Base-by-base conservation (phyloP, 2,329 filamentous ascomycete genomes). In the Aspergillus fumigatus region DNA sequence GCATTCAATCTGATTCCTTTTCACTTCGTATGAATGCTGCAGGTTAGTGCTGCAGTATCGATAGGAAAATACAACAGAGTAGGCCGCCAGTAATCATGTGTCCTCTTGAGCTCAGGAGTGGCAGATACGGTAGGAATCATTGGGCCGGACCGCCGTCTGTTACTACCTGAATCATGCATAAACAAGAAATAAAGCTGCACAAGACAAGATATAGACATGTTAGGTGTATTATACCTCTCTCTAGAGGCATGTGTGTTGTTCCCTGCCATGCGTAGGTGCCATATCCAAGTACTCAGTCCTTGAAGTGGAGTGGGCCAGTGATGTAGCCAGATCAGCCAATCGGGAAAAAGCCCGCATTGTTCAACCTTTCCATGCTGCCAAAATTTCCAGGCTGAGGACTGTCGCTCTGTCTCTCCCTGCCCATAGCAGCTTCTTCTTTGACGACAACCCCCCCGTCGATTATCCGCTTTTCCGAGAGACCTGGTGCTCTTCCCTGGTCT, bases 271-370 rank as follows among this genome's bases (percentile, higher is more conserved):
- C 32, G 19, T 23, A 19, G 8, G 21, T 45, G 41, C 19, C 40
- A 43, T 19, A 32, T 4, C 10, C 14, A 14, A 11, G 25, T 6
- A 3, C 25, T 26, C 4, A 1, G 27, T 10, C 14, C 11, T 4
- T 35, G 32, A 14, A 2, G 10, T 21, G 21, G n/a, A 19, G 41
- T 19, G 19, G 40, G 17, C 48, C 10, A 11, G 27, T n/a, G 3
- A 26, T 3, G 11, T 2, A 17, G 6, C 5, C 5, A 14, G 14
- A 25, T 27, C 47, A 23, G 45, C 54, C 53, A 56, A 56, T 59
- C 51, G 57, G 51, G 32, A 50, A 7, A 6, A 47, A 51, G 43
- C 55, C 48, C 51, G 48, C 51, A 54, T 25, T 26, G 21, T 14
- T 17, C 19, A 47, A 47, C 4, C 21, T 23, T 26, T 23, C 23